Percentiles rank a stretch among this genome's conserved stretches.
Conservation (phyloP, 176 grass and related monocot species). For the Ananas comosus region DNA sequence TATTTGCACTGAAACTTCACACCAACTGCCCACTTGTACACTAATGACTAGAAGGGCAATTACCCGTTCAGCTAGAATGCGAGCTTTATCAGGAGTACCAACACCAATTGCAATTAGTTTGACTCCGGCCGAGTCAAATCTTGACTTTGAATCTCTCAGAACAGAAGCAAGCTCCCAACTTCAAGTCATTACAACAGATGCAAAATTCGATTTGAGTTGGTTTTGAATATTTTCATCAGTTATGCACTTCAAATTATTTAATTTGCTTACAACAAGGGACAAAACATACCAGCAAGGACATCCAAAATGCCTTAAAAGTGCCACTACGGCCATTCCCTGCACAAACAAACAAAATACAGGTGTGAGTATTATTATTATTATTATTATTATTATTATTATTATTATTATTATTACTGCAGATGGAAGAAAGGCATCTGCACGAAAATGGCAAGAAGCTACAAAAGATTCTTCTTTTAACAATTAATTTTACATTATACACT, state of each 20-base stretch:
- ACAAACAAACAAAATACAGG: neutral
- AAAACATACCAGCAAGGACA: conserved; percentile 62
- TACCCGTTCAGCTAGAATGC: conserved; percentile 75
- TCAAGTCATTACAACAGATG: neutral
- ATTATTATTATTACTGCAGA: too few species aligned
- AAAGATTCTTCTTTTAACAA: too few species aligned
- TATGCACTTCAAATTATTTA: neutral
- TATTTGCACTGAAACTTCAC: too few species aligned
- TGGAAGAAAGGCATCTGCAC: too few species aligned
- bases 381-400: too few species aligned
- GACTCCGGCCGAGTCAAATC: conserved; percentile 51
- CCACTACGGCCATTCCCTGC: conserved; percentile 66
- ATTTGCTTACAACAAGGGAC: neutral
- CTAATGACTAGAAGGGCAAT: conserved; percentile 1
- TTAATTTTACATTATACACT: too few species aligned
- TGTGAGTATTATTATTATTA: too few species aligned
- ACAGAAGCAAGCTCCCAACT: conserved; percentile 93
- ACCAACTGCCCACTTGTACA: too few species aligned
- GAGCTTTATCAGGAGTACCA: conserved; percentile 67
- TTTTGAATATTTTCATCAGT: neutral
- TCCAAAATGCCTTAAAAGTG: conserved; percentile 74
- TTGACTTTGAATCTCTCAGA: conserved; percentile 49
- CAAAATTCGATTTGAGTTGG: neutral
- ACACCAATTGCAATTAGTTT: conserved; percentile 75
- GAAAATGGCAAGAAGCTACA: too few species aligned